Conservation (phyloP, 805 yeast species). For the Yamadazyma kitorensis region DNA sequence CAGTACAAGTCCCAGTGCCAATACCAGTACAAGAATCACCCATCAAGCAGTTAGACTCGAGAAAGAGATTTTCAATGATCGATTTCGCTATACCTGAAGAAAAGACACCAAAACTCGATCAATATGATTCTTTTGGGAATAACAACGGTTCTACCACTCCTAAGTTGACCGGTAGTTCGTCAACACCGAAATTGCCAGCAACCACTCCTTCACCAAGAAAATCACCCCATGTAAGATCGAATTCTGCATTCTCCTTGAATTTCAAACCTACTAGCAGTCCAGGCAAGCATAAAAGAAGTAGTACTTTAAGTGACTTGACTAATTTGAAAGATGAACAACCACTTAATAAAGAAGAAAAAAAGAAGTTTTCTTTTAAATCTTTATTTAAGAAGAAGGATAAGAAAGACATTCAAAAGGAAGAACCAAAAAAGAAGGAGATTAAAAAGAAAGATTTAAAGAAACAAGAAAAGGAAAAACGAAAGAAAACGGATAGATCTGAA, state of each 20-base stretch:
- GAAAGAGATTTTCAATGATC: slow-evolving; percentile 6
- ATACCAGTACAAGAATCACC: not conserved
- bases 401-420: slow-evolving; percentile 4
- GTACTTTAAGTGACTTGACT: slow-evolving; percentile 19
- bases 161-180: slow-evolving; percentile 5
- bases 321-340: slow-evolving; percentile 3
- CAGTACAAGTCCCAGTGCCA: not conserved
- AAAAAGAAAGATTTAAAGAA: slow-evolving; percentile 2
- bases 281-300: slow-evolving; percentile 18
- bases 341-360: slow-evolving; percentile 16
- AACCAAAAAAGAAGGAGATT: slow-evolving; percentile 2
- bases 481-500: slow-evolving; percentile 1
- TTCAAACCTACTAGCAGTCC: slow-evolving; percentile 12
- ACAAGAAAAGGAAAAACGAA: slow-evolving; percentile 1
- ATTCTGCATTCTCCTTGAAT: slow-evolving; percentile 18
- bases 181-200: slow-evolving; percentile 2
- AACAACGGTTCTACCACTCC: no score
- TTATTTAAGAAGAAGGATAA: slow-evolving; percentile 38
- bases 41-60: no score
- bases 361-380: slow-evolving; percentile 37
- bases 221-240: slow-evolving; percentile 21
- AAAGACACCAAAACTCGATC: slow-evolving; percentile 2
- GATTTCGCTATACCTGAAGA: slow-evolving; percentile 6
- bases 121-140: no score
- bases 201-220: slow-evolving; percentile 14